phyloP scores from a whole-genome alignment of 2,329 filamentous ascomycete genomes.

The Epichloe gansuensis region DNA sequence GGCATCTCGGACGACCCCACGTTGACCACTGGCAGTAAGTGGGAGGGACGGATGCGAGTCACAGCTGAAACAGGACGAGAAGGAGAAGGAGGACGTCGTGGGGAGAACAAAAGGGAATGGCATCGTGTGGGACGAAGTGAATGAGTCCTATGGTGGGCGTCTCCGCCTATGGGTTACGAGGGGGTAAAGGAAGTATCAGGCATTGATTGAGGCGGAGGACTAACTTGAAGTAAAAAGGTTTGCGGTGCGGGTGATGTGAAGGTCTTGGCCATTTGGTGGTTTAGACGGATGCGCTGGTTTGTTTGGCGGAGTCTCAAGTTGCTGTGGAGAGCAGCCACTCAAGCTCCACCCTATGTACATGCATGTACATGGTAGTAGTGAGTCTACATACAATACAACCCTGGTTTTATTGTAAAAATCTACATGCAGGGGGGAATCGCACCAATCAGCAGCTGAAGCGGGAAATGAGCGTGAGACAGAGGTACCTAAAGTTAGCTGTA shows the following conservation, averaged over 20 bases:
- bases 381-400: no score
- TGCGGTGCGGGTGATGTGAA: not conserved
- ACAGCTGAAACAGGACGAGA: conserved; percentile 63
- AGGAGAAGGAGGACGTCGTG: conserved; percentile 77
- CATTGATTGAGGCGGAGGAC: not conserved
- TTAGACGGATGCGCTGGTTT: no score
- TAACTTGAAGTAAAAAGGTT: not conserved
- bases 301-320: no score
- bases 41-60: conserved; percentile 82
- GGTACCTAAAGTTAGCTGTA: no score
- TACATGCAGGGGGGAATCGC: no score
- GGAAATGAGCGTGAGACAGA: no score
- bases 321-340: no score
- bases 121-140: conserved; percentile 39
- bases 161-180: not conserved
- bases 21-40: conserved; percentile 67
- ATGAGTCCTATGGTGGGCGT: not conserved
- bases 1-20: conserved; percentile 67
- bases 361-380: no score
- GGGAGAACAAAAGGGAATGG: conserved; percentile 81
- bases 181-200: not conserved
- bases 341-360: no score
- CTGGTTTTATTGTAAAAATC: no score
- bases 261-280: not conserved
- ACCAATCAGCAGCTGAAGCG: no score